Conservation (phyloP, 257 asterid species). For the Rhazya stricta region DNA sequence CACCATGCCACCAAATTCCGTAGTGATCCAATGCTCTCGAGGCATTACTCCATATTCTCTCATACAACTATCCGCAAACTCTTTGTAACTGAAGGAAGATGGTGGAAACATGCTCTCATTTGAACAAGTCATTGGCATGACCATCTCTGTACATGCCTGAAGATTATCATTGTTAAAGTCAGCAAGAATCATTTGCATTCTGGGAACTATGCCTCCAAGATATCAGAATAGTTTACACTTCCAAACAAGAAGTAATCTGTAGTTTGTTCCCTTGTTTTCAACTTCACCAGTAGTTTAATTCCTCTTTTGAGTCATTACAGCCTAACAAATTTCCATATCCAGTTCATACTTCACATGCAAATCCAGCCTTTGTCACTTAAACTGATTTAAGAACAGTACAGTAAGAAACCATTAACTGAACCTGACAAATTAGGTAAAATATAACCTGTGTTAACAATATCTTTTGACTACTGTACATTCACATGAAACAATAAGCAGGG, state of each 20-base stretch:
- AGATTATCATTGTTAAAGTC: neutral
- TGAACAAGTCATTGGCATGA: conserved; percentile 62
- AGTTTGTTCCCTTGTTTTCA: neutral
- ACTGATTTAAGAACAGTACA: neutral
- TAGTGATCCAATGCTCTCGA: conserved; percentile 72
- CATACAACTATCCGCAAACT: conserved; percentile 31
- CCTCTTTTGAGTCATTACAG: neutral
- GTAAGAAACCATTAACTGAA: neutral
- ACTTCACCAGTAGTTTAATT: too few relatives aligned
- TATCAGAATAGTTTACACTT: neutral
- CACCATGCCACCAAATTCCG: conserved; percentile 68
- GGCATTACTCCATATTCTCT: conserved; percentile 50
- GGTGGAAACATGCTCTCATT: conserved; percentile 70
- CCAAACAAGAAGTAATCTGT: neutral
- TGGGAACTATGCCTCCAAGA: neutral
- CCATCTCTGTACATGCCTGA: conserved; percentile 89
- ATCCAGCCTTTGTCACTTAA: neutral
- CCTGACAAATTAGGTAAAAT: neutral
- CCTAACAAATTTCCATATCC: neutral
- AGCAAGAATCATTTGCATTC: neutral
- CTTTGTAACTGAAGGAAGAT: conserved; percentile 48
- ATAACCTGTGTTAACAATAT: neutral
- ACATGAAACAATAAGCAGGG: too few relatives aligned
- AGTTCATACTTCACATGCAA: neutral
- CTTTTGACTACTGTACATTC: too few relatives aligned